These are phyloP conservation scores for Coemansia sp. DNA, from an alignment of 192 early-diverging fungal genomes.

Conservation along the genomic window DNA sequence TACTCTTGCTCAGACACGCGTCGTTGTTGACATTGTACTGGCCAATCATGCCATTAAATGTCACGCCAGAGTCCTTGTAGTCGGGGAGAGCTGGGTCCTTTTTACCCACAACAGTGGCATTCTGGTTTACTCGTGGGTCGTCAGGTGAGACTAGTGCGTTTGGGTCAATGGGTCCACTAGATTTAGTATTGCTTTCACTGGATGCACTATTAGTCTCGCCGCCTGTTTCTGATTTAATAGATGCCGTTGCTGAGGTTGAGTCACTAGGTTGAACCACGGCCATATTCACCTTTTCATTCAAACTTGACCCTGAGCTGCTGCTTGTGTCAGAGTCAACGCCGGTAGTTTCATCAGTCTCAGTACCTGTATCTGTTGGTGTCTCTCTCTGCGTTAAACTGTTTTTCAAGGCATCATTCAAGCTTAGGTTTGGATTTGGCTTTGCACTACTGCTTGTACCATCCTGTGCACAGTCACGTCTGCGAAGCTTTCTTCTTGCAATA, in stretches of 20 bases:
- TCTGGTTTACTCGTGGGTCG: not conserved
- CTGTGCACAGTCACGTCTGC: slow-evolving; percentile 7
- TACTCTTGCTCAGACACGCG: slow-evolving; percentile 26
- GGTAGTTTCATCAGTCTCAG: not conserved
- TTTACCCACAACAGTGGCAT: not conserved
- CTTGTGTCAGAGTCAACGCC: not conserved
- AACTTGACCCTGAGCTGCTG: not conserved
- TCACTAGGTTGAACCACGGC: not conserved
- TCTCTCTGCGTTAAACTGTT: not conserved
- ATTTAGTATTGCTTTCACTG: not conserved
- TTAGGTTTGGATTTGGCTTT: too few species aligned
- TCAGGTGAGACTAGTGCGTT: not conserved
- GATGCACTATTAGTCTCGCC: not conserved
- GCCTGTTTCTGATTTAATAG: not conserved
- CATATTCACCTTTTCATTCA: not conserved
- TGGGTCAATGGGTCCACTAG: not conserved
- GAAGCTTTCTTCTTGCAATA: not conserved
- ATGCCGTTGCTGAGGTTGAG: not conserved
- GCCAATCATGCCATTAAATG: slow-evolving; percentile 24
- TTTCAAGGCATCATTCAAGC: too few species aligned
- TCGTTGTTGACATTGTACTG: slow-evolving; percentile 29
- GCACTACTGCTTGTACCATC: not conserved
- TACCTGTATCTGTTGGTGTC: not conserved
- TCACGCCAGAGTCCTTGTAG: not conserved
- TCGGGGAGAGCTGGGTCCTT: not conserved